These are phyloP conservation scores for Rhododendron kiyosumense DNA, from an alignment of 148 eudicot genomes.

Conservation along the genomic window DNA sequence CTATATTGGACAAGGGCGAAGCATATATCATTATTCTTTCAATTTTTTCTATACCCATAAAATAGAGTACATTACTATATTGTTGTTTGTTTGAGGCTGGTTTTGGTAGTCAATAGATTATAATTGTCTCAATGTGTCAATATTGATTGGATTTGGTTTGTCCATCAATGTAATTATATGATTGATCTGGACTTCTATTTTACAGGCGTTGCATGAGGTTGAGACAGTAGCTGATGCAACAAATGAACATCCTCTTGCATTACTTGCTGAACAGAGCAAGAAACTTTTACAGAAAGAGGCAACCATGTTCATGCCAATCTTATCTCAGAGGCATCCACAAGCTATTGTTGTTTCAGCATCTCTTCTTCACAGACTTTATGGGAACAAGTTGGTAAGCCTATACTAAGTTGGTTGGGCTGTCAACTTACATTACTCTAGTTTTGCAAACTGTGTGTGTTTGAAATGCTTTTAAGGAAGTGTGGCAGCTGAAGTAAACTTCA, in stretches of 20 bases:
- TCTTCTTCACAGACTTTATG: conserved; percentile 92
- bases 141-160: conserved; percentile 2
- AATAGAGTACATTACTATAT: not conserved
- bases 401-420: not conserved
- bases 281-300: conserved; percentile 68
- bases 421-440: not conserved
- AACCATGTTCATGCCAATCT: conserved; percentile 63
- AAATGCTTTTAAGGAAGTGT: conserved; percentile 6
- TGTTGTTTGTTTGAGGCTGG: not conserved
- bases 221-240: conserved; percentile 62
- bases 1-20: not conserved
- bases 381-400: conserved; percentile 72
- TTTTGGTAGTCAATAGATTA: not conserved
- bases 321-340: conserved; percentile 77
- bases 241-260: conserved; percentile 80
- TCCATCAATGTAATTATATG: not conserved
- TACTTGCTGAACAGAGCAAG: conserved; percentile 85
- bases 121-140: not conserved
- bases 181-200: not conserved
- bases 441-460: not conserved
- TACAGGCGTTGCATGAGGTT: conserved; percentile 71
- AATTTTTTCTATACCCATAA: not conserved
- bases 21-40: not conserved
- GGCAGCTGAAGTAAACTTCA: conserved; percentile 15
- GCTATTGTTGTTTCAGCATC: conserved; percentile 76